Evolutionary conservation across 2,329 filamentous ascomycete genomes (phyloP).

Genomic region (Sporothrix pallida): DNA sequence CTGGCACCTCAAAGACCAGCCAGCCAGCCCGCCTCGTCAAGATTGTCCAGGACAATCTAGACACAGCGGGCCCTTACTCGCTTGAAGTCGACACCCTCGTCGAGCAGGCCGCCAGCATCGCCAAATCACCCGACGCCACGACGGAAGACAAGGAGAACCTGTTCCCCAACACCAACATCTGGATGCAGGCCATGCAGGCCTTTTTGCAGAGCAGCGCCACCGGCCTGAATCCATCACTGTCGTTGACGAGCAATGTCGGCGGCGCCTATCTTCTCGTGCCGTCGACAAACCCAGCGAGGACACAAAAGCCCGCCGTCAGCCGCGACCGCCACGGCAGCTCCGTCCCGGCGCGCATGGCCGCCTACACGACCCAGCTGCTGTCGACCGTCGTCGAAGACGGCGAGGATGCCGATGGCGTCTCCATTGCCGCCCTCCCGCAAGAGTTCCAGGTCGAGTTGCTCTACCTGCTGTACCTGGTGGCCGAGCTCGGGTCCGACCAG

Average conservation of each 20-base stretch:
- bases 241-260: conserved; percentile 74
- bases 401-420: conserved; percentile 43
- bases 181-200: conserved; percentile 66
- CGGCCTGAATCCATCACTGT: conserved; percentile 66
- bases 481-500: conserved; percentile 61
- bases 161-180: conserved; percentile 68
- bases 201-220: conserved; percentile 53
- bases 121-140: conserved; percentile 40
- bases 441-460: conserved; percentile 57
- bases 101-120: conserved; percentile 53
- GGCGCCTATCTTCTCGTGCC: conserved; percentile 69
- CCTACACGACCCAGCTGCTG: conserved; percentile 70
- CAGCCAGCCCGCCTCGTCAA: conserved; percentile 52
- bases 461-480: conserved; percentile 57
- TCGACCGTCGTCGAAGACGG: conserved; percentile 31
- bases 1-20: conserved; percentile 44
- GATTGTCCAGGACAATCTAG: conserved; percentile 63
- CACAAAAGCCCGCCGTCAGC: conserved; percentile 44
- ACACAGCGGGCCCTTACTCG: conserved; percentile 55
- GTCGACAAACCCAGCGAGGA: conserved; percentile 22
- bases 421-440: conserved; percentile 49
- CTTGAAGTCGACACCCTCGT: conserved; percentile 61
- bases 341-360: conserved; percentile 74
- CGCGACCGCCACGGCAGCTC: conserved; percentile 74
- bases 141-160: conserved; percentile 52